These are phyloP conservation scores for Exophiala bonariae DNA, from an alignment of 2,329 filamentous ascomycete genomes.

Conservation along the genomic window DNA sequence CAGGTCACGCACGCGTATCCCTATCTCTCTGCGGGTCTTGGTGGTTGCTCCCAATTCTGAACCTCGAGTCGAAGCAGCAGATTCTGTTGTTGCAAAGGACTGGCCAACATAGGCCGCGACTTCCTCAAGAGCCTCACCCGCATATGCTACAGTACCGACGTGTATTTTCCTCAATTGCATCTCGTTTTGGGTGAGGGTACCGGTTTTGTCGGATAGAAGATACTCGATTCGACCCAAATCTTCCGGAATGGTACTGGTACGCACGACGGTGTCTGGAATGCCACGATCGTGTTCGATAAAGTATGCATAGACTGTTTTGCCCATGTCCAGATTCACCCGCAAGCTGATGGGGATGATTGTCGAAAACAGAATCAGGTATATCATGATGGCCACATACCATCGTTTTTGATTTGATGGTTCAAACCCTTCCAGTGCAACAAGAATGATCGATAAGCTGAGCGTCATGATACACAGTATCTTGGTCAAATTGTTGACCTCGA, in stretches of 20 bases:
- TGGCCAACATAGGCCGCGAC: conserved; percentile 83
- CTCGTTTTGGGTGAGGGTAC: conserved; percentile 96
- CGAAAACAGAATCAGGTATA: conserved; percentile 98
- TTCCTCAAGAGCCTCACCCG: conserved; percentile 98
- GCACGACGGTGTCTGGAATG: conserved; percentile 87
- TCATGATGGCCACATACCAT: conserved; percentile 97
- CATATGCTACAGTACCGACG: conserved; percentile 95
- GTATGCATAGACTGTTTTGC: conserved; percentile 92
- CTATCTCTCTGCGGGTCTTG: conserved; percentile 87
- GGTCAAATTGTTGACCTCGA: conserved; percentile 94
- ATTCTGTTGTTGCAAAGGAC: conserved; percentile 62
- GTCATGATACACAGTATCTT: conserved; percentile 94
- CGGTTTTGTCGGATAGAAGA: conserved; percentile 93
- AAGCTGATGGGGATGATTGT: conserved; percentile 97
- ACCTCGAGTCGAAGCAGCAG: conserved; percentile 14
- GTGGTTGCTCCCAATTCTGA: conserved; percentile 54
- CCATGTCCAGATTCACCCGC: conserved; percentile 94
- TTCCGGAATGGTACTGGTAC: conserved; percentile 96
- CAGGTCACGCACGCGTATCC: conserved; percentile 86
- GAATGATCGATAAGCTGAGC: conserved; percentile 76
- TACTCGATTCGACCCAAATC: conserved; percentile 96
- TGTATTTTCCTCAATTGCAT: conserved; percentile 99
- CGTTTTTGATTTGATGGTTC: conserved; percentile 51
- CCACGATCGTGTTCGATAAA: conserved; percentile 91
- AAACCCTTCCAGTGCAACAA: conserved; percentile 86